Evolutionary conservation across 495 filamentous ascomycete species (phyloP).

Genomic region (Massariosphaeria phaeospora): DNA sequence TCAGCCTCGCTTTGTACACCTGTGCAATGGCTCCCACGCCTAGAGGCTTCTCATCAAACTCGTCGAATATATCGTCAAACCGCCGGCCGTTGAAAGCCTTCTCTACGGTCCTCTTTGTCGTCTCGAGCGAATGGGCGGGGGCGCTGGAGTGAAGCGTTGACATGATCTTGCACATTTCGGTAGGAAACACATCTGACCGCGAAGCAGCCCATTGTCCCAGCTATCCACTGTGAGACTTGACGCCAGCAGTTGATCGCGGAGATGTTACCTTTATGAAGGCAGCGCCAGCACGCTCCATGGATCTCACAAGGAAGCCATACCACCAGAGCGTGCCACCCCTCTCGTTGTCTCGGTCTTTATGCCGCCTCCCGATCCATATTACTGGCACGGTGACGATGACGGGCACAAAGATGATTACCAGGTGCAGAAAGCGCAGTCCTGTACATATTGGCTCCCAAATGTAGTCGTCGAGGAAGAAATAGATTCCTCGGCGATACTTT

Average conservation of each 20-base stretch:
- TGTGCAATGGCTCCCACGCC: constrained; percentile 97
- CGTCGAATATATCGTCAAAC: constrained; percentile 93
- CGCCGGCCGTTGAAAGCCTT: constrained; percentile 72
- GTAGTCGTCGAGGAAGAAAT: constrained; percentile 63
- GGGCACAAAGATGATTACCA: constrained; percentile 85
- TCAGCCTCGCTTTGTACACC: constrained; percentile 93
- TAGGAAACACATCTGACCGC: constrained; percentile 95
- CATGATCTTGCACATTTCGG: constrained; percentile 86
- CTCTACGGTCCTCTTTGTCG: constrained; percentile 71
- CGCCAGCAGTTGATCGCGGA: neutral
- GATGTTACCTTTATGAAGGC: constrained; percentile 91
- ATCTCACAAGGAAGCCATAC: constrained; percentile 81
- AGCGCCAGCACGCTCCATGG: constrained; percentile 91
- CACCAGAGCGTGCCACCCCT: constrained; percentile 84
- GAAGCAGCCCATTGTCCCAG: constrained; percentile 99
- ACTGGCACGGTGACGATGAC: constrained; percentile 74
- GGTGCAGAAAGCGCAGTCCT: constrained; percentile 74
- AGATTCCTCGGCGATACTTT: constrained; percentile 50
- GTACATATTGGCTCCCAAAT: constrained; percentile 85
- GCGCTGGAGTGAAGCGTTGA: constrained; percentile 92
- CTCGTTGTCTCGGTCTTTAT: constrained; percentile 60
- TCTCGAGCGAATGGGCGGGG: constrained; percentile 78
- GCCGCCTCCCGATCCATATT: constrained; percentile 68
- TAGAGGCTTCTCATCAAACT: constrained; percentile 85
- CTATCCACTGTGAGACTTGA: constrained; percentile 43